Evolutionary conservation across 331 rosid species (phyloP).

Genomic region (Quercus phellos): DNA sequence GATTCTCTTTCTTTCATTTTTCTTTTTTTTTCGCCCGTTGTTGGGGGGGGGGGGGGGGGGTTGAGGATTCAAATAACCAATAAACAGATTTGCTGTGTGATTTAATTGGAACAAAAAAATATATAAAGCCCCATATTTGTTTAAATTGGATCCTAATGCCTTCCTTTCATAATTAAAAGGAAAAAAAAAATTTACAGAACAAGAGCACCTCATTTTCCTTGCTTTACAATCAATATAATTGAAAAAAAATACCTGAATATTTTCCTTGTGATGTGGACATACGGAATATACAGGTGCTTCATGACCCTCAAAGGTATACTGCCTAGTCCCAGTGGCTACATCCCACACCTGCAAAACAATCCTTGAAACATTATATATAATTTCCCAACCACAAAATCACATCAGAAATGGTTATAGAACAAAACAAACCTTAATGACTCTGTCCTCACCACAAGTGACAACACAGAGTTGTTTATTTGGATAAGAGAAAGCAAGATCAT

Average conservation of each 20-base stretch:
- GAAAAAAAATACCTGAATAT: constrained; percentile 60
- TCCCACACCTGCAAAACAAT: constrained; percentile 74
- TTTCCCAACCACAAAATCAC: constrained; percentile 9
- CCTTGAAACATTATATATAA: constrained; percentile 16
- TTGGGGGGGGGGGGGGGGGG: neutral
- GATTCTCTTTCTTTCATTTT: neutral
- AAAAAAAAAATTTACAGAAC: neutral
- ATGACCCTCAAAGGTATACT: constrained; percentile 77
- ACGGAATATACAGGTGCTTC: constrained; percentile 86
- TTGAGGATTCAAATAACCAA: neutral
- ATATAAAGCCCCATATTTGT: neutral
- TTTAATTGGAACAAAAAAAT: too few relatives aligned
- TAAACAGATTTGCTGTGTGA: neutral
- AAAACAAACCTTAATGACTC: constrained; percentile 86
- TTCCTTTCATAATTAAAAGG: neutral
- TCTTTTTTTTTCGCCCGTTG: too few relatives aligned
- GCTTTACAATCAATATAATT: neutral
- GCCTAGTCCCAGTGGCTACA: constrained; percentile 67
- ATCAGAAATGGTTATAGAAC: constrained; percentile 13
- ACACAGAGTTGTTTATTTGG: constrained; percentile 92
- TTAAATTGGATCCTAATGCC: neutral
- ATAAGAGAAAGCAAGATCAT: constrained; percentile 93
- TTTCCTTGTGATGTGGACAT: constrained; percentile 92
- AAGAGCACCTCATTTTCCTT: neutral
- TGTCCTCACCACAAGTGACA: constrained; percentile 95